Evolutionary conservation across 768 basidiomycete species (phyloP).

Genomic region (Mycena galopus): DNA sequence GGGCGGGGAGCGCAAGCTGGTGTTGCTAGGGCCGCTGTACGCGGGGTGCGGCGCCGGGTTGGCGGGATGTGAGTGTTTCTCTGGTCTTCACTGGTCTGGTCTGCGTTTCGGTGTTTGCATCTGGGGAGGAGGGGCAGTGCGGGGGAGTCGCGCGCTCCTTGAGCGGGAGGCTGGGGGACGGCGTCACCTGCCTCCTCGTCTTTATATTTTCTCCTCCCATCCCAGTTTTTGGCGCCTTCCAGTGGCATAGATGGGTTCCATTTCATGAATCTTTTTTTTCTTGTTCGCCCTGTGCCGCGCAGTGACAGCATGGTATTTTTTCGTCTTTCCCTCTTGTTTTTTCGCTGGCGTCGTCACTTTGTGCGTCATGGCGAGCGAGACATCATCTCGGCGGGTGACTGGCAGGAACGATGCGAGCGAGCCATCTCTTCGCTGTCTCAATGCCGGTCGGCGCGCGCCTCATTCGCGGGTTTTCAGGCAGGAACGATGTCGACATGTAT

Average conservation of each 20-base stretch:
- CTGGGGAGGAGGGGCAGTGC: no score
- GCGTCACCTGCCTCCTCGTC: no score
- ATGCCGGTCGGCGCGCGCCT: background rate
- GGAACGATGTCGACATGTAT: no score
- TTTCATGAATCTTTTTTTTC: no score
- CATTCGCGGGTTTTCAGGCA: no score
- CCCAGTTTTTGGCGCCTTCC: no score
- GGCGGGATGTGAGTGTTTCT: constrained; percentile 63
- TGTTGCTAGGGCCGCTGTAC: constrained; percentile 78
- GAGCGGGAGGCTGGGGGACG: no score
- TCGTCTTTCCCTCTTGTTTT: no score
- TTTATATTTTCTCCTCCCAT: no score
- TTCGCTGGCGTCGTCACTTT: background rate
- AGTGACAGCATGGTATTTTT: background rate
- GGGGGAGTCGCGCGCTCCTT: no score
- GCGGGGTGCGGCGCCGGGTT: constrained; percentile 76
- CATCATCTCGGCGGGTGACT: background rate
- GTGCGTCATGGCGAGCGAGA: background rate
- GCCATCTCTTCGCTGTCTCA: background rate
- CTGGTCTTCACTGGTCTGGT: background rate
- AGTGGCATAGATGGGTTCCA: no score
- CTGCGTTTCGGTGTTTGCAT: constrained; percentile 18
- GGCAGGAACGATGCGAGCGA: background rate
- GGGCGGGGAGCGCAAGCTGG: constrained; percentile 55
- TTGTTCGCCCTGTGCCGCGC: background rate